Evolutionary conservation across 805 yeast genomes (phyloP).

Genomic region (Candida dajiaensis): DNA sequence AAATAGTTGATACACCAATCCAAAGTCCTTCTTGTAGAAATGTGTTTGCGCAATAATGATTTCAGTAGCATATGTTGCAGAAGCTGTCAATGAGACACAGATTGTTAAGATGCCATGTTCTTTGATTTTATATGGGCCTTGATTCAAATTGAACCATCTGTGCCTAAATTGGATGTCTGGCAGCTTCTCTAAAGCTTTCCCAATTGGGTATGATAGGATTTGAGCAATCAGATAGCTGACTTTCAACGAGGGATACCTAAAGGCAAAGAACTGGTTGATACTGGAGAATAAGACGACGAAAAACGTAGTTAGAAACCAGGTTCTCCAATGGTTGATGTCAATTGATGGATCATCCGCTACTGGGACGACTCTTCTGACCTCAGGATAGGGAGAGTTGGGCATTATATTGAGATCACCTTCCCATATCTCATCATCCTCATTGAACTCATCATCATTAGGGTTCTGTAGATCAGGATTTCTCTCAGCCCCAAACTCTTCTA

Average conservation of each 20-base stretch:
- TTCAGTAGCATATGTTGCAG: conserved; percentile 53
- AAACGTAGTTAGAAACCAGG: conserved; percentile 44
- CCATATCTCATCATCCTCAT: neutral
- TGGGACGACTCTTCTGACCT: conserved; percentile 54
- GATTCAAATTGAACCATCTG: conserved; percentile 34
- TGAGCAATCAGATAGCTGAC: conserved; percentile 47
- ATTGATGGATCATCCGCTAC: conserved; percentile 43
- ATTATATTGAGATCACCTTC: conserved; percentile 21
- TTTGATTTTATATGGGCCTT: conserved; percentile 50
- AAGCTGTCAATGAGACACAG: conserved; percentile 42
- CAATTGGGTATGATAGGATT: conserved; percentile 49
- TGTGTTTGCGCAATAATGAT: conserved; percentile 45
- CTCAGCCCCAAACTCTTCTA: neutral
- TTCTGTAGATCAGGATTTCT: neutral
- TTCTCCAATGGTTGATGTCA: conserved; percentile 46
- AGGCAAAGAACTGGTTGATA: conserved; percentile 47
- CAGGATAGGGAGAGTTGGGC: conserved; percentile 52
- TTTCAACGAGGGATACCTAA: conserved; percentile 43
- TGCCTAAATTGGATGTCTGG: conserved; percentile 28
- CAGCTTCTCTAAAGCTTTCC: conserved; percentile 33
- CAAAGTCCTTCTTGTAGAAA: conserved; percentile 40
- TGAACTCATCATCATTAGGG: neutral
- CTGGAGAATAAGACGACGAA: conserved; percentile 51
- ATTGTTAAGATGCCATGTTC: conserved; percentile 56
- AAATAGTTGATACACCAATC: conserved; percentile 45